Conservation (phyloP, 306 rosid species). For the Hylodesmum podocarpum region DNA sequence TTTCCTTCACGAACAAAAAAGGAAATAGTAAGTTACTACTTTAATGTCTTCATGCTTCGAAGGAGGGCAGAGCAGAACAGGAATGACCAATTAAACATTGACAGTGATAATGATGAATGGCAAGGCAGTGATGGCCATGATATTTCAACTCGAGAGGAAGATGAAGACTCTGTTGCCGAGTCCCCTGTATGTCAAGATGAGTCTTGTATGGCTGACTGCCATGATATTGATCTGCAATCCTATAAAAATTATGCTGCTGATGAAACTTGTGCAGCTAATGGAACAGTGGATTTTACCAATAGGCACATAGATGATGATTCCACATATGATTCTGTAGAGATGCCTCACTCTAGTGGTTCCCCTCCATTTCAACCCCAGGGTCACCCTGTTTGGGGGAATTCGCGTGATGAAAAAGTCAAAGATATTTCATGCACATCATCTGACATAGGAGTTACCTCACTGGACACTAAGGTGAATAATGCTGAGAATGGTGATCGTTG, state of each 20-base stretch:
- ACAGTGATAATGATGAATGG: conserved; percentile 95
- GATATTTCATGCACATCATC: conserved; percentile 62
- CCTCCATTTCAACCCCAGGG: conserved; percentile 30
- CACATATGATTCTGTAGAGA: conserved; percentile 20
- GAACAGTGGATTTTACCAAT: conserved; percentile 11
- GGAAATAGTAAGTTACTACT: conserved; percentile 89
- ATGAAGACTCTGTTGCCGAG: conserved; percentile 72
- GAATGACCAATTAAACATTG: conserved; percentile 45
- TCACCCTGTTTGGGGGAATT: conserved; percentile 38
- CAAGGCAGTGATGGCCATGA: conserved; percentile 62
- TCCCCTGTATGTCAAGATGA: conserved; percentile 50
- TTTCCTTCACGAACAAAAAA: conserved; percentile 66
- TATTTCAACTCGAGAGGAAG: conserved; percentile 47
- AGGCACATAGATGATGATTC: conserved; percentile 32
- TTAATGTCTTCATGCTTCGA: conserved; percentile 83
- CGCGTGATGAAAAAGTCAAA: conserved; percentile 48
- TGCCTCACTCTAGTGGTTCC: conserved; percentile 28
- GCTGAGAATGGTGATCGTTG: conserved; percentile 52
- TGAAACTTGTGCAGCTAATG: conserved; percentile 31
- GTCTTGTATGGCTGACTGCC: conserved; percentile 22
- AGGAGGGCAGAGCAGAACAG: conserved; percentile 84
- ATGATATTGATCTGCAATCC: conserved; percentile 43
- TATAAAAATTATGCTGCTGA: conserved; percentile 42
- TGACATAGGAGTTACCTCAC: conserved; percentile 38
- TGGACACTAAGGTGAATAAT: conserved; percentile 45